Base-by-base conservation (phyloP, 768 basidiomycete species). In the Rhizopogon vinicolor region DNA sequence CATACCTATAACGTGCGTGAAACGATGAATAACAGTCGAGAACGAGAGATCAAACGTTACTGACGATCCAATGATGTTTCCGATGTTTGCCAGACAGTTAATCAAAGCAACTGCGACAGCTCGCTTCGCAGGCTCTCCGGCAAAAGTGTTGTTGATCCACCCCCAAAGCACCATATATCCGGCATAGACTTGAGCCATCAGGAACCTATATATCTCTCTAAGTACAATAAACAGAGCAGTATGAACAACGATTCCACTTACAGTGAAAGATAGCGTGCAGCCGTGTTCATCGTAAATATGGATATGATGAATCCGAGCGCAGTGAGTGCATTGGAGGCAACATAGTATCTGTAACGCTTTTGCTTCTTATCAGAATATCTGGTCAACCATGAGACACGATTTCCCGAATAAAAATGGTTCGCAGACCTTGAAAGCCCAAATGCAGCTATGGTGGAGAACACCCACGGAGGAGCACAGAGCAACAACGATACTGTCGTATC, bases 51-150 rank as follows among this genome's bases (percentile, higher is more conserved):
- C 18, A 25, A n/a, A 25, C 25, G 4, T 25, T 25, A 81, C 82
- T 71, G 72, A 92, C 74, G 89, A 85, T 57, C 91, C 92, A 41
- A 82, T 72, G 39, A 94, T 76, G 72, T 92, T 93, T 1, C 91
- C 92, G 5, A 89, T 75, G 63, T 89, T 85, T 8, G 85, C 86
- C 63, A 90, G 82, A 42, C 83, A 82, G 66, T 93, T 91, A 62
- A 91, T 82, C 49, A 88, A 68, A 1, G 90, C 91, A 40, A 94
- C 73, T 12, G 86, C 85, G 14, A 92, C 86, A 5, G 91, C 87
- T 12, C 91, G 84, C 68, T 93, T 93, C 19, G 85, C 81, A 1
- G 90, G 82, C 14, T 91, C 85, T 18, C 85, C 81, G 22, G 89
- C 82, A 68, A 93, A 75, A 9, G 76, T 73, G 55, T 75, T 78